These are phyloP conservation scores for Russula vinacea DNA, from an alignment of 768 basidiomycete genomes.

Conservation along the genomic window DNA sequence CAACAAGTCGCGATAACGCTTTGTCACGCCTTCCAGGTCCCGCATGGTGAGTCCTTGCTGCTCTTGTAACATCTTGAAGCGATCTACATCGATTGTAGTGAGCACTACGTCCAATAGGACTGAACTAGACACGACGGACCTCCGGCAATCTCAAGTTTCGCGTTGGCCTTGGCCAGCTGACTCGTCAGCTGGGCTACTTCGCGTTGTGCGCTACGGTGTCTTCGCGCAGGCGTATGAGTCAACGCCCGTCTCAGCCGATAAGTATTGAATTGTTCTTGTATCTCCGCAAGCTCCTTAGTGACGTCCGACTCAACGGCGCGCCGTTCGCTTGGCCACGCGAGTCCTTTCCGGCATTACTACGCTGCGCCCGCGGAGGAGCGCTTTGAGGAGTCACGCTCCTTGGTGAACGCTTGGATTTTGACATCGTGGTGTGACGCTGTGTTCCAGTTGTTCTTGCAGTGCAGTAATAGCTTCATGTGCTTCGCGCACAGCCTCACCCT, in stretches of 20 bases:
- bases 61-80: constrained; percentile 68
- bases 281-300: constrained; percentile 61
- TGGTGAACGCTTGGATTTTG: constrained; percentile 76
- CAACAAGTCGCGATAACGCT: constrained; percentile 71
- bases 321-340: constrained; percentile 32
- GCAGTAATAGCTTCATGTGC: constrained; percentile 84
- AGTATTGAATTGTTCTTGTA: constrained; percentile 76
- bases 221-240: constrained; percentile 70
- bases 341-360: constrained; percentile 28
- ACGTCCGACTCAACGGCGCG: constrained; percentile 38
- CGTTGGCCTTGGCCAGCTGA: constrained; percentile 76
- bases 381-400: constrained; percentile 85
- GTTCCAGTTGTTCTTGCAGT: constrained; percentile 74
- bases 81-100: constrained; percentile 45
- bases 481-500: constrained; percentile 76
- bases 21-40: constrained; percentile 63
- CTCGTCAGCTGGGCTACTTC: constrained; percentile 65
- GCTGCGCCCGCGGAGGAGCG: constrained; percentile 62
- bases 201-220: constrained; percentile 62
- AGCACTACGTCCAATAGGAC: background rate
- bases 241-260: constrained; percentile 76
- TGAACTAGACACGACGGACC: constrained; percentile 45
- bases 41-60: constrained; percentile 57
- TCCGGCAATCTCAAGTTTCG: constrained; percentile 71
- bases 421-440: constrained; percentile 67